These are phyloP conservation scores for Neocatenulostroma microsporum DNA, from an alignment of 2,329 filamentous ascomycete genomes.

Conservation along the genomic window DNA sequence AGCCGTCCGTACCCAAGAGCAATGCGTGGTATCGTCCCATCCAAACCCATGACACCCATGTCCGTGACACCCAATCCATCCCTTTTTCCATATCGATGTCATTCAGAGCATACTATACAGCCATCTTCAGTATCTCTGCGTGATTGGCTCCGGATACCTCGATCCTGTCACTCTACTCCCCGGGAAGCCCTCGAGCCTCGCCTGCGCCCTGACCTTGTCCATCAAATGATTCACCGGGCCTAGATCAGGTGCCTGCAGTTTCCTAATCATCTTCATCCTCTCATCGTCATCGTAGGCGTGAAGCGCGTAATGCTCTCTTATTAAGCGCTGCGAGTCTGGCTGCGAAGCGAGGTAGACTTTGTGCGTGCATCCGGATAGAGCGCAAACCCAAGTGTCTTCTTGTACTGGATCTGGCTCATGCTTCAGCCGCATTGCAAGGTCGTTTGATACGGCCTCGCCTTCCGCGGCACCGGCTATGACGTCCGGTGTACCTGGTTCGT, in stretches of 20 bases:
- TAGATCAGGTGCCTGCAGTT: slow-evolving; percentile 45
- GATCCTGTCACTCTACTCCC: slow-evolving; percentile 6
- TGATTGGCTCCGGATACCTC: slow-evolving; percentile 7
- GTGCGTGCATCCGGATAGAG: slow-evolving; percentile 55
- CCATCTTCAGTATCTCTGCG: slow-evolving; percentile 4
- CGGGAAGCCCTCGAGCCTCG: slow-evolving; percentile 9
- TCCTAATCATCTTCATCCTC: slow-evolving; percentile 46
- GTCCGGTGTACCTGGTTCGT: neutral
- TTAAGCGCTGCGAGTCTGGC: slow-evolving; percentile 47
- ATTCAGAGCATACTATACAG: no score
- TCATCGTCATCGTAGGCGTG: slow-evolving; percentile 52
- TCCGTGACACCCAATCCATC: no score
- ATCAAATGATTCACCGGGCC: slow-evolving; percentile 40
- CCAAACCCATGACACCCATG: no score
- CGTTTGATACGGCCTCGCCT: neutral
- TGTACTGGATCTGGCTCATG: slow-evolving; percentile 21
- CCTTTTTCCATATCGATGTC: no score
- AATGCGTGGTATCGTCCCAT: no score
- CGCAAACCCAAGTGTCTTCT: slow-evolving; percentile 57
- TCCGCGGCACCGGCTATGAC: slow-evolving; percentile 1
- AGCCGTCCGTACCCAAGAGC: no score
- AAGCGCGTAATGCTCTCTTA: slow-evolving; percentile 53
- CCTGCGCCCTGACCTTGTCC: slow-evolving; percentile 35
- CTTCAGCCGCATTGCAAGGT: slow-evolving; percentile 6
- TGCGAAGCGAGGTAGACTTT: slow-evolving; percentile 57